Evolutionary conservation across 345 rosid species (phyloP).

Genomic region (Lepidium aucheri): DNA sequence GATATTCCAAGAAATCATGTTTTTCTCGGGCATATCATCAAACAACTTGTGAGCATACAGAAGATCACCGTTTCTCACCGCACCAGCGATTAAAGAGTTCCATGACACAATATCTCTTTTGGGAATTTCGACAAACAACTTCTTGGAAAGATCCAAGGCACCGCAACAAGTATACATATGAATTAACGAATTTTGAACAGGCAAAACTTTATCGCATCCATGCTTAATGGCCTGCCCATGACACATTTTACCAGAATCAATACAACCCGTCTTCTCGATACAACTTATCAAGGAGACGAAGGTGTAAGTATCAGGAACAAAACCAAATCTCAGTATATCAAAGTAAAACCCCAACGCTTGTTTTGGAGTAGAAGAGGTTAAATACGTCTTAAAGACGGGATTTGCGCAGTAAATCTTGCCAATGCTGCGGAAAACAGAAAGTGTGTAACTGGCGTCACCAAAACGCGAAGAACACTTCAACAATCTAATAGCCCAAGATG

Average conservation of each 20-base stretch:
- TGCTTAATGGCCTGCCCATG: conserved; percentile 52
- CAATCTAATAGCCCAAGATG: conserved; percentile 43
- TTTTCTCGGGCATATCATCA: conserved; percentile 39
- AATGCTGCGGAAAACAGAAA: conserved; percentile 36
- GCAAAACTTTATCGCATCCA: conserved; percentile 42
- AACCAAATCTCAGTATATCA: conserved; percentile 36
- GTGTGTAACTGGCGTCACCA: conserved; percentile 34
- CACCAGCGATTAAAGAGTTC: conserved; percentile 36
- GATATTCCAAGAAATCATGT: conserved; percentile 50
- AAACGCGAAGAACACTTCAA: conserved; percentile 39
- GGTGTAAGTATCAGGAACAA: conserved; percentile 52
- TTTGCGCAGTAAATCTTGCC: conserved; percentile 41
- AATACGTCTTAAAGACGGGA: conserved; percentile 38
- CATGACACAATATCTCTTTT: conserved; percentile 45
- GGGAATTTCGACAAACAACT: conserved; percentile 46
- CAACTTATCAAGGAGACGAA: conserved; percentile 45
- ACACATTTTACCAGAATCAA: conserved; percentile 38
- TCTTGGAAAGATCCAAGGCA: conserved; percentile 28
- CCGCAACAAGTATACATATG: conserved; percentile 41
- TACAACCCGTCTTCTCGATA: conserved; percentile 35
- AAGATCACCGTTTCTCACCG: conserved; percentile 26
- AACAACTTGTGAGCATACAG: conserved; percentile 41
- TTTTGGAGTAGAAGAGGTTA: conserved; percentile 32
- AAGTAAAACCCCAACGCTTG: conserved; percentile 41
- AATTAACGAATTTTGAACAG: conserved; percentile 50